Evolutionary conservation across 768 basidiomycete species (phyloP).

Genomic region (Xerocomellus intermedius): DNA sequence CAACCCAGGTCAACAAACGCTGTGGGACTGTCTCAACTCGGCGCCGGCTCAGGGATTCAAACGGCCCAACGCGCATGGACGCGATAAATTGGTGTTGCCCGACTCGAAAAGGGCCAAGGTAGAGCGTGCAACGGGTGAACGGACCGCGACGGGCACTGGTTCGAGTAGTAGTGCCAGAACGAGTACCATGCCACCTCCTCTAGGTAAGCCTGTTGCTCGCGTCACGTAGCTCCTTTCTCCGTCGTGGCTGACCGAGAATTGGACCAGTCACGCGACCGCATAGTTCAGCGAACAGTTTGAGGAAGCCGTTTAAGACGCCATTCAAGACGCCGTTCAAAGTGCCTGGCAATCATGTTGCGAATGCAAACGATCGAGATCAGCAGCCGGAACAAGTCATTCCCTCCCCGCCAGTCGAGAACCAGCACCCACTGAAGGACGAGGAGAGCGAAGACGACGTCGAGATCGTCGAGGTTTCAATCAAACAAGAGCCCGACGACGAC

Average conservation of each 20-base stretch:
- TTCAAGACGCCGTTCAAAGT: slow-evolving; percentile 40
- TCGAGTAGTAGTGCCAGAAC: neutral
- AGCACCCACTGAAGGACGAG: neutral
- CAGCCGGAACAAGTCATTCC: neutral
- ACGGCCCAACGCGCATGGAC: slow-evolving; percentile 17
- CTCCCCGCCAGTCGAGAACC: neutral
- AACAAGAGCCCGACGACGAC: neutral
- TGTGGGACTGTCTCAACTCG: slow-evolving; percentile 20
- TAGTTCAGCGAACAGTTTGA: slow-evolving; percentile 39
- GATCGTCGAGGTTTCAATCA: slow-evolving; percentile 9
- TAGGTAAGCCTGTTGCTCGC: slow-evolving; percentile 17
- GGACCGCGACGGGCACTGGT: neutral
- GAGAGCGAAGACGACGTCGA: slow-evolving; percentile 6
- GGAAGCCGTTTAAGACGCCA: slow-evolving; percentile 55
- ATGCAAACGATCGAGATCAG: neutral
- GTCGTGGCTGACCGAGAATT: neutral
- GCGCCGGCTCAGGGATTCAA: slow-evolving; percentile 22
- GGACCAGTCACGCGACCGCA: slow-evolving; percentile 47
- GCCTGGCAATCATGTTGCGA: slow-evolving; percentile 38
- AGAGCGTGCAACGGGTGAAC: slow-evolving; percentile 1
- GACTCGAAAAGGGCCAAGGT: slow-evolving; percentile 23
- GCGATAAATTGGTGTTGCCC: slow-evolving; percentile 10
- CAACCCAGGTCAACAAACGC: slow-evolving; percentile 20
- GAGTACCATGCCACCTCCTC: slow-evolving; percentile 16
- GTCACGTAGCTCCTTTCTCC: neutral